Evolutionary conservation across 1,284 basidiomycete genomes (phyloP), one percentile per base, ranked within the genome.

Genomic region (Sporisorium exsertum): DNA sequence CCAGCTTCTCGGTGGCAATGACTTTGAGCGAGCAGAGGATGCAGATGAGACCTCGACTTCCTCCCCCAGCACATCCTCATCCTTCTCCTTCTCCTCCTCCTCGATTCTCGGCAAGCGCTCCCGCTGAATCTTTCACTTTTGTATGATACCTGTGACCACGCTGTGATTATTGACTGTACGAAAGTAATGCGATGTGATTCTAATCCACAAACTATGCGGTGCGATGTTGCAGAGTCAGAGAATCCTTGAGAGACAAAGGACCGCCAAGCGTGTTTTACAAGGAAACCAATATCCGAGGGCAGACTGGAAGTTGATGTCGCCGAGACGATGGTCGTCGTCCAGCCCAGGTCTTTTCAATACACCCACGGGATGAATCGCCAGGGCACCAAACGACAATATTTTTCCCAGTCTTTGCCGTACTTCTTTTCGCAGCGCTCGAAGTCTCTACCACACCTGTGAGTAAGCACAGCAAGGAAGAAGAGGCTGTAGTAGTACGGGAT

Each of bases 401-500:
- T 81, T 0, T 81, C 75, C 79, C 79, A 82, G 55, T 82, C 81
- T 69, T 81, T 76, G 51, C 81, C 81, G 55, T 82, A 99, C 88
- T 99, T 99, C 79, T 90, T 86, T 4, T 91, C 91, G 86, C 95
- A 98, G 68, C 91, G 91, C 74, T 65, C 81, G 56, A 78, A 64
- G 57, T 83, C 80, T 33, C 80, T 76, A 18, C 79, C 77, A 45
- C 78, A 83, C 63, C 80, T 76, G 66, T 84, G 79, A 13, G 81
- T 83, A 47, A 85, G 73, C 37, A 82, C 78, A 43, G 72, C 77
- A 26, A 84, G 75, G 68, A 82, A 80, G 67, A 85, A 81, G 22
- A 74, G 61, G n/a, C 67, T 74, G 66, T 84, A 92, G 89, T 94
- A 98, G 88, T 97, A 95, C 0, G 95, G 95, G 84, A 99, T 97